Evolutionary conservation across 2,329 filamentous ascomycete species (phyloP), one percentile per base, ranked within the genome.

Genomic region (Pleurostoma richardsiae): DNA sequence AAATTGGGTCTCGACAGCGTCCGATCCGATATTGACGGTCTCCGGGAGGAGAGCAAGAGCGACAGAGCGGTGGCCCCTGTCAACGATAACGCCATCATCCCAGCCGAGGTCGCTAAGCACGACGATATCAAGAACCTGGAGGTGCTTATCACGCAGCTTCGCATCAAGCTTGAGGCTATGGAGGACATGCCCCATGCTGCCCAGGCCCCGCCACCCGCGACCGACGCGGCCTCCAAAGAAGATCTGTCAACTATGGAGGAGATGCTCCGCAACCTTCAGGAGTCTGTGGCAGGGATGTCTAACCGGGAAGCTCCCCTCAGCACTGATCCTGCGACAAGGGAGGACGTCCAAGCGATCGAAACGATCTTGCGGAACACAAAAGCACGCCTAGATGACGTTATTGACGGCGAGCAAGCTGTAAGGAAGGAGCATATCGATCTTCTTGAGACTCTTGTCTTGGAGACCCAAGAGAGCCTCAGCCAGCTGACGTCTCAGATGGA

Each of bases 361-460:
- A 95, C 87, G 0, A 83, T 97, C 42, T 76, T 97, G 10, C 83
- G 86, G 39, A 96, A 95, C 62, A 91, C 90, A 30, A 96, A 96
- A 63, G 83, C 85, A 4, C 88, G 88, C 41, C 72, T 97, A 7
- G 92, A 96, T 49, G 90, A 95, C 49, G 64, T 82, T 26, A 79
- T 95, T 43, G 80, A 91, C 43, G 78, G 82, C 4, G 86, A 90
- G 31, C 82, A 87, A 48, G 72, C 82, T 3, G 82, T 90, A 7
- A 75, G 76, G 46, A 85, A 83, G 56, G 80, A 85, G 31, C 80
- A 85, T 45, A 66, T 85, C 29, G 80, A 85, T 52, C 72, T 77
- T 1, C 73, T 92, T 3, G 88, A 94, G 57, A 64, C 69, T 5
- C 61, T 79, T 5, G 74, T 95, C 4, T 74, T 83, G 4, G 87